A percentile compares a stretch with the other conserved stretches of the same genome.
Evolutionary conservation across 2,329 filamentous ascomycete species (phyloP).

Genomic region (Fusarium coffeatum): DNA sequence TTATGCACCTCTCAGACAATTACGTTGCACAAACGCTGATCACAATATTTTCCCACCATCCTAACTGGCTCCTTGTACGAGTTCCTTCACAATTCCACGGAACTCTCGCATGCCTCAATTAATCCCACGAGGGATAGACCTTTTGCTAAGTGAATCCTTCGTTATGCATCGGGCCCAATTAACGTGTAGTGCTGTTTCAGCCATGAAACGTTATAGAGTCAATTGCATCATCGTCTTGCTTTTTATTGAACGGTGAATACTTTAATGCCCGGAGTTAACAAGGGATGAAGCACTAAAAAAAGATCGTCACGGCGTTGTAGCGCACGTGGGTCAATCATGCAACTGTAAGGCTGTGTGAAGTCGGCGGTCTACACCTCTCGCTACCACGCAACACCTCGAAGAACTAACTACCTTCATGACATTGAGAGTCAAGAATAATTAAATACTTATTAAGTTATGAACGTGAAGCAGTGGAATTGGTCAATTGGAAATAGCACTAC

Average conservation of each 20-base stretch:
- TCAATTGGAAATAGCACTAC: rapidly evolving
- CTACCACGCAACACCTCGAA: neutral
- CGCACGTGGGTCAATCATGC: conserved; percentile 20
- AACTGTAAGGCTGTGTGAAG: neutral
- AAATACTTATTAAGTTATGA: too few species aligned
- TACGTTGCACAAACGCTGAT: conserved; percentile 4
- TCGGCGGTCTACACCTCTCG: neutral
- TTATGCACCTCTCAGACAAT: neutral
- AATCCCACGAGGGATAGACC: neutral
- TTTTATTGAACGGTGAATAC: neutral
- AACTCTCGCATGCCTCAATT: neutral
- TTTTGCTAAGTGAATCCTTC: conserved; percentile 6
- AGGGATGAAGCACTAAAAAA: conserved; percentile 5
- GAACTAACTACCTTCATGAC: rapidly evolving
- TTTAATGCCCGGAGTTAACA: neutral
- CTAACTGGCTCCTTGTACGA: neutral
- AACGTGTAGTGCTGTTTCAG: neutral
- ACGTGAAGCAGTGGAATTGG: too few species aligned
- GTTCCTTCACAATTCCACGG: neutral
- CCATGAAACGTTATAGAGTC: neutral
- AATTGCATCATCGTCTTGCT: conserved; percentile 13
- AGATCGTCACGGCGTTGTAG: conserved; percentile 11
- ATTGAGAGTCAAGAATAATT: too few species aligned
- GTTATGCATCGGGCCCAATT: neutral
- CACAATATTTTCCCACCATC: neutral